Evolutionary conservation across 345 rosid species (phyloP).

Genomic region (Ceriops zippeliana): DNA sequence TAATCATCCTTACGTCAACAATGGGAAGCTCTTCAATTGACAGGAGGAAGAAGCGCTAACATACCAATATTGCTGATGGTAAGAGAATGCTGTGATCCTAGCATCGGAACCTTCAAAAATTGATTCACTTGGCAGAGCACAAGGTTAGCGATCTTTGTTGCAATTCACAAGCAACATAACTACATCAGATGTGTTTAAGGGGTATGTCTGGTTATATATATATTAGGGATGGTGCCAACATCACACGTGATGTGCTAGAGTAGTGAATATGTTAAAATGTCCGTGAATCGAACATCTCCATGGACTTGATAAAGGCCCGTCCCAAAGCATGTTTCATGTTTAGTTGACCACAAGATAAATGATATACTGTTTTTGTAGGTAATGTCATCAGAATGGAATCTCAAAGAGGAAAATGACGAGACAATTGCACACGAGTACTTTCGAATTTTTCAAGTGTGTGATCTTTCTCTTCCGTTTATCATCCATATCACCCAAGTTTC

Average conservation of each 20-base stretch:
- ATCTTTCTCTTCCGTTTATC: neutral
- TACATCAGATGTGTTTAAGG: neutral
- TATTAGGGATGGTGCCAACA: neutral
- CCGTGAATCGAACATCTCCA: too few species aligned
- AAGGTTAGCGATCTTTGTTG: conserved; percentile 37
- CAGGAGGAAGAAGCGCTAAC: conserved; percentile 62
- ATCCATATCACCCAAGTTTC: too few species aligned
- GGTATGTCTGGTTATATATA: neutral
- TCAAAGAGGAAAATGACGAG: too few species aligned
- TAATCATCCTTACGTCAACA: neutral
- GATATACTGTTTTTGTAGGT: too few species aligned
- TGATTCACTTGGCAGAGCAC: conserved; percentile 63
- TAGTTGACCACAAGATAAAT: too few species aligned
- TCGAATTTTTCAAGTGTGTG: neutral
- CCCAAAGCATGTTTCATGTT: too few species aligned
- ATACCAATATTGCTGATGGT: conserved; percentile 77
- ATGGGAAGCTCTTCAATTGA: conserved; percentile 12
- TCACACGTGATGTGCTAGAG: neutral
- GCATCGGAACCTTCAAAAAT: conserved; percentile 64
- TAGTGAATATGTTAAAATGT: too few species aligned
- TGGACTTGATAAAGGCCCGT: too few species aligned
- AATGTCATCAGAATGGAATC: too few species aligned
- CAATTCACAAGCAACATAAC: too few species aligned
- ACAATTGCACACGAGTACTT: conserved; percentile 59
- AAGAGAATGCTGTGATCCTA: conserved; percentile 60